Base-by-base conservation (phyloP, 768 basidiomycete genomes). In the Dictyophora rubrovolvata region DNA sequence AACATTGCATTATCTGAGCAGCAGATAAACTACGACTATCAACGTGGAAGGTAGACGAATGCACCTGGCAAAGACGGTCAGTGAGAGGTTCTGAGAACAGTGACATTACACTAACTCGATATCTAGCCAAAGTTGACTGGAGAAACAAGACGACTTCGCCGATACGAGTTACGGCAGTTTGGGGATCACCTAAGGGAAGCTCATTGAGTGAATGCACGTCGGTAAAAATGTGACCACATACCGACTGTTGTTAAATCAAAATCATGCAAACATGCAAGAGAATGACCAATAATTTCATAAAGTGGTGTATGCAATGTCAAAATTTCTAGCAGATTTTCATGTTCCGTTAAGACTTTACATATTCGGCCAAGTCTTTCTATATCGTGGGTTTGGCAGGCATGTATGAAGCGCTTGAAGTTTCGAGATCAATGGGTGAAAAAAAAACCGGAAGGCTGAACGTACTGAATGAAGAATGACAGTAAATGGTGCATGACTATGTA, bases 191-290 rank as follows among this genome's bases (percentile, higher is more conserved):
- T 91, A 62, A 57, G 18, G 17, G 37, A 48, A 18, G 37, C 59
- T 34, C 34, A 60, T 42, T 55, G n/a, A 56, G 12, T 37, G 11
- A 8, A 10, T 11, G 37, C 50, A 9, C 42, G 53, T 50, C 17
- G 48, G 28, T 10, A 48, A 46, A 14, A 16, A 46, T 33, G 20
- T 60, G 63, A 34, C 37, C 58, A 73, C 84, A 22, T 67, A 86
- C 89, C 89, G 34, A 91, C 84, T 20, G 82, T 85, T 66, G 89
- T 88, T 62, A 85, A 89, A 64, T 89, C 87, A 63, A 86, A 89
- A 47, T 82, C 78, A 58, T 87, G 81, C 48, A 89, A 70, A 60
- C 89, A 78, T 16, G 72, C 70, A 48, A 90, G 69, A 0, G 82
- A 80, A 62, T 81, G 76, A 23, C 79, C 82, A 33, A 89, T 71